A percentile compares a stretch with the other conserved stretches of the same genome.
phyloP scores from a whole-genome alignment of 2,329 filamentous ascomycete species.

The Alternaria solani region DNA sequence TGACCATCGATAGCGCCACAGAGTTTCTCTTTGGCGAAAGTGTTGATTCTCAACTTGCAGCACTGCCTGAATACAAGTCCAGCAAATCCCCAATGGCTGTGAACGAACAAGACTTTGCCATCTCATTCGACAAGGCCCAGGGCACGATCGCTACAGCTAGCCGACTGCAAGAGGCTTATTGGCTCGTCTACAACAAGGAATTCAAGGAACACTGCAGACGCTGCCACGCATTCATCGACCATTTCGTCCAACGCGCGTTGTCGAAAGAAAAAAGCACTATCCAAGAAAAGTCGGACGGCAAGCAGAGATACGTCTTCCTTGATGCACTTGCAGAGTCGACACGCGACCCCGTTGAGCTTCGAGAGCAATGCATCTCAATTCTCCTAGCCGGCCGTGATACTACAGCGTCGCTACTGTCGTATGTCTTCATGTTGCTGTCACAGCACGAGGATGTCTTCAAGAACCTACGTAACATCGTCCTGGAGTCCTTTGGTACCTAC shows the following conservation, averaged over 20 bases:
- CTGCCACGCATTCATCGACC: slow-evolving; percentile 40
- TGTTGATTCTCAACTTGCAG: slow-evolving; percentile 38
- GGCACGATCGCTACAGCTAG: slow-evolving; percentile 17
- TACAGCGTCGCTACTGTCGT: slow-evolving; percentile 80
- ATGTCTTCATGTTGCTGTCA: slow-evolving; percentile 63
- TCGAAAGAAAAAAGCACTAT: slow-evolving; percentile 23
- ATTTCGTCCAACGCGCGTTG: slow-evolving; percentile 35
- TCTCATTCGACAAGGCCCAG: slow-evolving; percentile 36
- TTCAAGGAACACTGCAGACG: slow-evolving; percentile 41
- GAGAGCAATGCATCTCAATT: slow-evolving; percentile 82
- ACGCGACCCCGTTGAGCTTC: slow-evolving; percentile 69
- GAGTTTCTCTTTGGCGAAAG: slow-evolving; percentile 51
- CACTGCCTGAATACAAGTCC: slow-evolving; percentile 29
- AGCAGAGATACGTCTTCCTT: slow-evolving; percentile 74
- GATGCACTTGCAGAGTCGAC: slow-evolving; percentile 83
- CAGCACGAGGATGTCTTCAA: slow-evolving; percentile 48
- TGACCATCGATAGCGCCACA: slow-evolving; percentile 51
- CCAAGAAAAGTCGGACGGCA: slow-evolving; percentile 24
- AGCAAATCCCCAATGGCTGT: slow-evolving; percentile 18
- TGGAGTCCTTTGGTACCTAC: slow-evolving; percentile 54
- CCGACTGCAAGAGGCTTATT: slow-evolving; percentile 43
- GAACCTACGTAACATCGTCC: slow-evolving; percentile 47
- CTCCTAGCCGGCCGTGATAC: slow-evolving; percentile 87
- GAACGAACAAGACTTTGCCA: slow-evolving; percentile 33
- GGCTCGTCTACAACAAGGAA: slow-evolving; percentile 36